Conservation (phyloP, 169 alveolate genomes). For the Neospora caninum region DNA sequence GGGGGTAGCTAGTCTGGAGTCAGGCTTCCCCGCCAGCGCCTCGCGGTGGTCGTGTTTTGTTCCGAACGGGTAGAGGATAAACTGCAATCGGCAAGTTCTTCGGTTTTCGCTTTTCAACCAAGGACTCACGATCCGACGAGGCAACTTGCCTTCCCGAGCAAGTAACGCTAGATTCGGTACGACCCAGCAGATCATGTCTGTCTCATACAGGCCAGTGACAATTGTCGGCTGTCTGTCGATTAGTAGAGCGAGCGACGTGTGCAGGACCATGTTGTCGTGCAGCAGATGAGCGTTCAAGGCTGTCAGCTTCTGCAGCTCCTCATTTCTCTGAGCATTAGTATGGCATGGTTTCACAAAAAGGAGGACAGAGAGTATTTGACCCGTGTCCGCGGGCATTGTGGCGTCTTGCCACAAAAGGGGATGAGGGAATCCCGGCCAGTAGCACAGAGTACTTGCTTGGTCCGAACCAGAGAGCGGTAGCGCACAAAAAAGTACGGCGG, state of each 20-base stretch:
- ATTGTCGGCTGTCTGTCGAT: conserved; percentile 21
- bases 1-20: not conserved
- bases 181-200: not conserved
- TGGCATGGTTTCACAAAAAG: not conserved
- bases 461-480: too few relatives aligned
- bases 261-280: conserved; percentile 27
- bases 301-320: not conserved
- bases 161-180: not conserved
- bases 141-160: not conserved
- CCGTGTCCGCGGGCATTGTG: not conserved
- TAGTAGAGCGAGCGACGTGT: not conserved
- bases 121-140: not conserved
- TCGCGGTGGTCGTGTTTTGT: not conserved
- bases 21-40: not conserved
- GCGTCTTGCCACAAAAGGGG: not conserved
- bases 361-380: not conserved
- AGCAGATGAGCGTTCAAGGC: not conserved
- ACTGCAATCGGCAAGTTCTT: not conserved
- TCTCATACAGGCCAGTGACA: not conserved
- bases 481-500: too few relatives aligned
- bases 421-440: not conserved
- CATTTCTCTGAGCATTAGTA: conserved; percentile 3
- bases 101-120: not conserved
- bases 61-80: conserved; percentile 19
- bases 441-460: too few relatives aligned